Evolutionary conservation across 148 eudicot genomes (phyloP), one percentile per base, ranked within the genome.

Genomic region (Silene uniflora): DNA sequence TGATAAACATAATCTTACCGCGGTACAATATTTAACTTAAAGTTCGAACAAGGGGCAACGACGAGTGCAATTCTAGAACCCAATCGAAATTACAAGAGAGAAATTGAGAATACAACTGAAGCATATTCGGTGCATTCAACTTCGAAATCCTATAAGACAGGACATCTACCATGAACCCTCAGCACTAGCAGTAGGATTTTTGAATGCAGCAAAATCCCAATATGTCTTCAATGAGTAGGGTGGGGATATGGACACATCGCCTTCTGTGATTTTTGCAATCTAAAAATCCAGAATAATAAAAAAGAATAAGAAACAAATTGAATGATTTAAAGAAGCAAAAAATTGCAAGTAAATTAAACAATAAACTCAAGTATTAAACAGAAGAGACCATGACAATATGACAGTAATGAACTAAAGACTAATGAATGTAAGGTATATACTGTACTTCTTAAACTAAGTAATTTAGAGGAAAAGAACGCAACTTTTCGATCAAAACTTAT

Each of bases 251-350:
- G 87, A 78, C 69, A 84, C 80, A 4, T 91, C 98, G 66, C 88
- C 91, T 84, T 91, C 98, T 0, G 96, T 93, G 78, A 93, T 85
- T 72, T 88, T 91, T 0, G 96, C 96, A 72, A 93, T 93, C 96
- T 93, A 88, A 78, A 56, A 68, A 68, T 76, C 76, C 46, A 39
- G 24, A 66, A 68, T 13, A 72, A 52, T 2, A 32, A 2, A 32
- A 4, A 32, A 32, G 35, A 32, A 19, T 47, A 24, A 46, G 77
- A 25, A 17, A 49, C 70, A 14, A 13, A 44, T 17, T 21, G n/a
- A 69, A 27, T 17, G 21, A 21, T 47, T 46, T 69, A 58, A 6
- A 69, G 10, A 5, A 47, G 73, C n/a, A 69, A 21, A 49, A 12
- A n/a, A 21, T 19, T 35, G 44, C 54, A 68, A 46, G 55, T 21